These are phyloP conservation scores for Cystobasidiaceae sp. DNA, from an alignment of 1,284 basidiomycete species.

Conservation along the genomic window DNA sequence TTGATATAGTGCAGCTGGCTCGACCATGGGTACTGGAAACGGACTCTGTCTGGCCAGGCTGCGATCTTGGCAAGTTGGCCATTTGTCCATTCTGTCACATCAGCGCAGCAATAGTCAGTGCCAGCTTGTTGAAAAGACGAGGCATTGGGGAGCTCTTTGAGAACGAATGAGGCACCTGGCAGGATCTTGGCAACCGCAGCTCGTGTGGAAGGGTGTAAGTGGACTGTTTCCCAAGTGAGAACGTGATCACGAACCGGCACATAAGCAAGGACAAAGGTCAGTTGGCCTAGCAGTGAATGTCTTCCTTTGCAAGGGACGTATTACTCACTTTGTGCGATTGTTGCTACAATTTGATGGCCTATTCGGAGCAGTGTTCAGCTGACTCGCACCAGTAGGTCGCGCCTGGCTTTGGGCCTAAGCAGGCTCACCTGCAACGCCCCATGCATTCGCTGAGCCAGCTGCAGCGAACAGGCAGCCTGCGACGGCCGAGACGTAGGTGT, in stretches of 20 bases:
- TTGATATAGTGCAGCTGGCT: conserved; percentile 46
- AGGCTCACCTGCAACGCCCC: conserved; percentile 45
- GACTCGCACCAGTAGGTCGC: neutral
- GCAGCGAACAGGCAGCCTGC: neutral
- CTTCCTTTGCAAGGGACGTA: neutral
- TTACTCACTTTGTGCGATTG: conserved; percentile 23
- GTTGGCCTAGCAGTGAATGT: neutral
- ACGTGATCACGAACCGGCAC: neutral
- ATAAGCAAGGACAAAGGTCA: neutral
- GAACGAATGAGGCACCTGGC: neutral
- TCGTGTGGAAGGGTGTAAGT: conserved; percentile 22
- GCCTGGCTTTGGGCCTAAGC: neutral
- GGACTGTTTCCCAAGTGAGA: conserved; percentile 20
- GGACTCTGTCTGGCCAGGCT: conserved; percentile 46
- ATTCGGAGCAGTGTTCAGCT: neutral
- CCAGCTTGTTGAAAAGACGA: neutral
- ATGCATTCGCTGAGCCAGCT: conserved; percentile 35
- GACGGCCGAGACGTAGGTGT: neutral
- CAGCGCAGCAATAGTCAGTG: conserved; percentile 36
- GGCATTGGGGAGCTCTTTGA: too few relatives aligned
- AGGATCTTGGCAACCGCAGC: conserved; percentile 17
- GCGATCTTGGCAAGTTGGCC: conserved; percentile 47
- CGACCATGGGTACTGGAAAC: conserved; percentile 44
- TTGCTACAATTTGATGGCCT: conserved; percentile 30
- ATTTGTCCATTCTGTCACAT: conserved; percentile 42